phyloP scores from a whole-genome alignment of 2,329 filamentous ascomycete genomes.

The Cercospora zeina region DNA sequence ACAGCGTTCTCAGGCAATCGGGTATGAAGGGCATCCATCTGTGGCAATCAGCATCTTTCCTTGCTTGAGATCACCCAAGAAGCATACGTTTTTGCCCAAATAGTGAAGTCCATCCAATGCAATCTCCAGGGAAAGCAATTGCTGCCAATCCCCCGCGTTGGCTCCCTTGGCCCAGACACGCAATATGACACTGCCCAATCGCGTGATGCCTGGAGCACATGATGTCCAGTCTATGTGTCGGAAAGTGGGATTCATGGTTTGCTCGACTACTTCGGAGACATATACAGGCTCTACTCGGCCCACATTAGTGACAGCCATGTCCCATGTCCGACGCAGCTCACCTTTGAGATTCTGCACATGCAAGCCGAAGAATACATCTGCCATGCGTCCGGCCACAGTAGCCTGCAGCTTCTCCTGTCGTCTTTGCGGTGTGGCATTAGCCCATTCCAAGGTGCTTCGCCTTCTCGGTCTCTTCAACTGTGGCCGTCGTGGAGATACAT shows the following conservation, averaged over 20 bases:
- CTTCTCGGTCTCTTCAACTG: conserved; percentile 48
- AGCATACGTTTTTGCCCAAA: conserved; percentile 62
- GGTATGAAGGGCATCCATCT: conserved; percentile 63
- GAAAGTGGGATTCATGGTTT: conserved; percentile 89
- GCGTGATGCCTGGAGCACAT: conserved; percentile 63
- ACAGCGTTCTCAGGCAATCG: conserved; percentile 79
- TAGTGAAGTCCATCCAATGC: conserved; percentile 74
- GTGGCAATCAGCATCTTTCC: conserved; percentile 9
- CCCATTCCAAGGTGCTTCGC: conserved; percentile 65
- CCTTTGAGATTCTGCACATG: conserved; percentile 62
- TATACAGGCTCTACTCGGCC: conserved; percentile 70
- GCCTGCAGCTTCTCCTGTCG: conserved; percentile 76
- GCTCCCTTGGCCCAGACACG: conserved; percentile 70
- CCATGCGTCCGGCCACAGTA: conserved; percentile 68
- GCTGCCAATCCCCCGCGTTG: conserved; percentile 56
- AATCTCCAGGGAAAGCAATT: conserved; percentile 71
- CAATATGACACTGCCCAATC: conserved; percentile 64
- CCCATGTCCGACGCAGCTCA: conserved; percentile 25
- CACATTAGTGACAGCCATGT: conserved; percentile 24
- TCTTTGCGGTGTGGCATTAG: conserved; percentile 57
- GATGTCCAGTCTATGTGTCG: conserved; percentile 74
- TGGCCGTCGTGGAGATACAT: conserved; percentile 38
- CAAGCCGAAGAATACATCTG: conserved; percentile 86
- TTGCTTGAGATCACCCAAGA: neutral
- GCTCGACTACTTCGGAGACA: conserved; percentile 74